Evolutionary conservation across 768 basidiomycete species (phyloP).

Genomic region (Mycena polygramma): DNA sequence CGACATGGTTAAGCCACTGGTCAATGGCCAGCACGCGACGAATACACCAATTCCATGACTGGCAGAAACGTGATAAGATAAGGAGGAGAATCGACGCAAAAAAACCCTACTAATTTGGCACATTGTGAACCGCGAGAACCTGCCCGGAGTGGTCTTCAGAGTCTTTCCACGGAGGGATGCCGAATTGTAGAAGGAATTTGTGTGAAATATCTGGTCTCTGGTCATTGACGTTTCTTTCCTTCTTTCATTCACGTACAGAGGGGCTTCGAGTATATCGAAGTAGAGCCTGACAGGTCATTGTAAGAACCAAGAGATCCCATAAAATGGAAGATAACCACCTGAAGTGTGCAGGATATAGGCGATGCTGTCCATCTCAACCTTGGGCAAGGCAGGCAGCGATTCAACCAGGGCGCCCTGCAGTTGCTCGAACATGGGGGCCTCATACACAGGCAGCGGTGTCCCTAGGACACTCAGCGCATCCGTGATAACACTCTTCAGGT

Average conservation of each 20-base stretch:
- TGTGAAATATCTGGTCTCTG: constrained; percentile 17
- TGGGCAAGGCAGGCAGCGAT: background rate
- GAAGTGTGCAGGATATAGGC: constrained; percentile 25
- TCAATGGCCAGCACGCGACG: constrained; percentile 4
- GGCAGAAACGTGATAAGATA: background rate
- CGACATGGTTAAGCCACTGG: background rate
- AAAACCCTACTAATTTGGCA: constrained; percentile 17
- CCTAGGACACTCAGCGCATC: constrained; percentile 5
- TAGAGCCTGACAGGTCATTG: constrained; percentile 14
- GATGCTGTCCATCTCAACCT: background rate
- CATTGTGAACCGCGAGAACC: background rate
- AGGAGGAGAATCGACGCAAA: background rate
- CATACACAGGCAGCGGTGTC: constrained; percentile 9
- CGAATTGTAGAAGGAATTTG: constrained; percentile 20
- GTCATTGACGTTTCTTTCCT: no score
- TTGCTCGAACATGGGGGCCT: constrained; percentile 5
- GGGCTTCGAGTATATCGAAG: constrained; percentile 27
- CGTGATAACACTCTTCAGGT: background rate
- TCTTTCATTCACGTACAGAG: constrained; percentile 10
- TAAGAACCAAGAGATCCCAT: background rate
- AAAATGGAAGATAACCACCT: constrained; percentile 24
- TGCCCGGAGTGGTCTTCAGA: constrained; percentile 19
- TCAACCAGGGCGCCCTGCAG: background rate
- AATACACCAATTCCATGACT: constrained; percentile 22
- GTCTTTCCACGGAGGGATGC: background rate